Conservation (phyloP, 768 basidiomycete species). For the Termitomyces sp. region DNA sequence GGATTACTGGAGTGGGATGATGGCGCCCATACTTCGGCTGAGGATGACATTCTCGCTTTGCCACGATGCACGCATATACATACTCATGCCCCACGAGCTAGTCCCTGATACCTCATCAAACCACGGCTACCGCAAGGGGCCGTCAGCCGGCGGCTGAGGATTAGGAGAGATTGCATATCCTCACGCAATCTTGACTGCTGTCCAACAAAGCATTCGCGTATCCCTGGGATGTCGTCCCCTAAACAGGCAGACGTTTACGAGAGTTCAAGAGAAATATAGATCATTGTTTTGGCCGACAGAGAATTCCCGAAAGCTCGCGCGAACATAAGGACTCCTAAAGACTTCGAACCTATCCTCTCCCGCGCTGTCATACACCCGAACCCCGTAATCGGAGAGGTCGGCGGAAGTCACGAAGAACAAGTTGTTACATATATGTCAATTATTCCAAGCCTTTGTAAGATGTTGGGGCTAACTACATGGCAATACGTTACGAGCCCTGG, state of each 20-base stretch:
- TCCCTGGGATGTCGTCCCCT: neutral
- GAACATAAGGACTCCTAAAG: conserved; percentile 4
- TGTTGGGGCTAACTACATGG: neutral
- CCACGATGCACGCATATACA: neutral
- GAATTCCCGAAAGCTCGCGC: conserved; percentile 12
- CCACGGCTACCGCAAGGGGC: neutral
- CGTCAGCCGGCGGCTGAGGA: neutral
- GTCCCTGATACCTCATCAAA: neutral
- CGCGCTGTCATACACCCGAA: conserved; percentile 14
- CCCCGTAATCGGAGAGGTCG: neutral
- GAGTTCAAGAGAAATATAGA: neutral
- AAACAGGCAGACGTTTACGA: neutral
- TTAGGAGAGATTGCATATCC: neutral
- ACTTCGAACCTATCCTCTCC: conserved; percentile 1
- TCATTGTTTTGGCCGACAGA: conserved; percentile 3
- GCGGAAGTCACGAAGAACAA: neutral
- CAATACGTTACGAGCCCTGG: neutral
- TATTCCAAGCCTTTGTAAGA: neutral
- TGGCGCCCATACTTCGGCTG: conserved; percentile 2
- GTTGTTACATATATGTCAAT: neutral
- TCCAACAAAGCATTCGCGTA: neutral
- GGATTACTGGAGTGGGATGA: conserved; percentile 67
- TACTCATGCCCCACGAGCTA: conserved; percentile 8
- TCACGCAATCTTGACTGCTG: neutral
- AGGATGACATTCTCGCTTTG: conserved; percentile 2